phyloP scores from a whole-genome alignment of 163 green algal species.

The Chlorella variabilis region DNA sequence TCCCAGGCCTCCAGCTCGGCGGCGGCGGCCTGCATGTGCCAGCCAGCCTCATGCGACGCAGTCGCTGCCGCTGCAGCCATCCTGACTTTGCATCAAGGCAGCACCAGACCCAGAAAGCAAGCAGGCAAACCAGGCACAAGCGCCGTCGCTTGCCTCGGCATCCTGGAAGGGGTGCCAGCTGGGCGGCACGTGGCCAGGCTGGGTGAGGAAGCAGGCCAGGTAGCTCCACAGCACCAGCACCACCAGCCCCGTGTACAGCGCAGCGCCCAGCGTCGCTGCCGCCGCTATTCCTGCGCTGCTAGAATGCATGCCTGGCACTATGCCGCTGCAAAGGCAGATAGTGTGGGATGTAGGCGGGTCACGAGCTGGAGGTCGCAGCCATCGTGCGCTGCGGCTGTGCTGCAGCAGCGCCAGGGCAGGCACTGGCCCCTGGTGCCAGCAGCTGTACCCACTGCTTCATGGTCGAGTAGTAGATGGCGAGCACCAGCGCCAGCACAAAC shows the following conservation, averaged over 20 bases:
- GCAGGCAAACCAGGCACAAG: not conserved
- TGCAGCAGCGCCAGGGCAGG: not conserved
- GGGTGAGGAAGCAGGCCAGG: constrained; percentile 70
- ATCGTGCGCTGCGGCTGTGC: too few species aligned
- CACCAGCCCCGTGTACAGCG: constrained; percentile 40
- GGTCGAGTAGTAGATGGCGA: not conserved
- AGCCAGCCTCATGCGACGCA: too few species aligned
- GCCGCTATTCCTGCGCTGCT: not conserved
- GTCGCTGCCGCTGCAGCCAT: too few species aligned
- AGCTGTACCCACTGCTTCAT: not conserved
- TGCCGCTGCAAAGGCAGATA: not conserved
- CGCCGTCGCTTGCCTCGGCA: constrained; percentile 49
- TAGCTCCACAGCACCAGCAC: constrained; percentile 81
- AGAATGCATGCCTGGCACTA: not conserved
- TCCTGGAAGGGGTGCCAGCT: constrained; percentile 85
- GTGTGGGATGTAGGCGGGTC: too few species aligned
- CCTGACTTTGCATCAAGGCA: too few species aligned
- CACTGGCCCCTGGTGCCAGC: not conserved
- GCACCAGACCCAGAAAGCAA: not conserved
- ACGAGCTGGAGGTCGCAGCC: too few species aligned
- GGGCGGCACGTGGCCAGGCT: constrained; percentile 77
- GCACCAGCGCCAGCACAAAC: constrained; percentile 12
- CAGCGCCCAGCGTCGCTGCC: not conserved
- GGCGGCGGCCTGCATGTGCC: constrained; percentile 15
- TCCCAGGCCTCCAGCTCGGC: constrained; percentile 20